Evolutionary conservation across 768 basidiomycete species (phyloP), one percentile per base, ranked within the genome.

Genomic region (Rhodotorula diobovata): DNA sequence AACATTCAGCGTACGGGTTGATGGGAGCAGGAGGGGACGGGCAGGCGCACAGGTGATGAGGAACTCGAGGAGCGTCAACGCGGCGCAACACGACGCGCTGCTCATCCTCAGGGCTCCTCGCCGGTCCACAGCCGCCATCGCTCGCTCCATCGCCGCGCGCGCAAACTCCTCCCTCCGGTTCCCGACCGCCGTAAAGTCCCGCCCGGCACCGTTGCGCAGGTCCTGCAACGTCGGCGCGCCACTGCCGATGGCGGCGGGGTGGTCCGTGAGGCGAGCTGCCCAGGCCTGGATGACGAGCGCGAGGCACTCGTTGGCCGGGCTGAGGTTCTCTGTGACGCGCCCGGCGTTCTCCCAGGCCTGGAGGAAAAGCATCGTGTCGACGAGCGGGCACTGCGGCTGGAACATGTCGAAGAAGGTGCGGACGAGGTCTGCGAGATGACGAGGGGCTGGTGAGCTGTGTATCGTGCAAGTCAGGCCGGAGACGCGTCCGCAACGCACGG

Each of bases 381-480:
- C 67, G 41, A 69, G 61, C 10, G 67, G 72, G 34, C 72, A 73
- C 18, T 69, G 59, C 8, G 55, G 61, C 25, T 73, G 72, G n/a
- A 66, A 21, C 32, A 63, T 30, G 25, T 21, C 8, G 65, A 69
- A 69, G 53, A 63, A 73, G 43, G 41, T 63, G 2, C 32, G 51
- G n/a, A 69, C 37, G 59, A 73, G 63, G 10, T 69, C 70, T 64
- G 63, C 37, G 45, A 34, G 39, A 11, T 43, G 16, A 41, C 34
- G 15, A 28, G 56, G 48, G 3, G 7, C 11, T 28, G 25, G 48
- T 21, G 34, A 61, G 34, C n/a, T n/a, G n/a, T n/a, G n/a, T n/a
- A n/a, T n/a, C n/a, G n/a, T n/a, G 41, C 37, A 25, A 56, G 12
- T 45, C 15, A 43, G 35, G 25, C n/a, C 6, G 16, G 20, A 57